These are phyloP conservation scores for Pythium apleroticum DNA, from an alignment of 352 stramenopile genomes.

Conservation along the genomic window DNA sequence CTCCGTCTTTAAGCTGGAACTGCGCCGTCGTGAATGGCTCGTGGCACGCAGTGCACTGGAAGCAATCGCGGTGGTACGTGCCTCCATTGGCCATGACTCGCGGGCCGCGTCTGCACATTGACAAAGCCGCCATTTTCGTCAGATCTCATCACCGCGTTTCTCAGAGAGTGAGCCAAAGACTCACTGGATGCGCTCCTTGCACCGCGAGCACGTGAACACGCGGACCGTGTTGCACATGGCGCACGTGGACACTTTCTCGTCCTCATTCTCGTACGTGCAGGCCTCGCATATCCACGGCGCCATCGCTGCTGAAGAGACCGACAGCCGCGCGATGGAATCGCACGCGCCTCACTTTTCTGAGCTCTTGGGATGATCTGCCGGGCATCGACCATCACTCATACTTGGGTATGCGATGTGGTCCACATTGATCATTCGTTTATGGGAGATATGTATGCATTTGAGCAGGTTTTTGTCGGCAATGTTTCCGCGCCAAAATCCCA, in stretches of 20 bases:
- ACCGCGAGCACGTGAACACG: conserved; percentile 40
- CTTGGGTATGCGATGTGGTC: conserved; percentile 1
- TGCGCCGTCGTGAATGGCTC: conserved; percentile 27
- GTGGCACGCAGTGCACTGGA: conserved; percentile 45
- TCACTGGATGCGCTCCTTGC: conserved; percentile 24
- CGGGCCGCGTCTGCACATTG: conserved; percentile 17
- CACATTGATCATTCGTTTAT: too few species aligned
- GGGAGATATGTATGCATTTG: conserved; percentile 9
- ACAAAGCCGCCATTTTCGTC: not conserved
- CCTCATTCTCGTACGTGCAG: conserved; percentile 49
- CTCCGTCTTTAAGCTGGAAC: conserved; percentile 45
- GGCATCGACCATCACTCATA: conserved; percentile 4
- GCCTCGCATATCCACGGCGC: conserved; percentile 38
- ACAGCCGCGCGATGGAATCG: not conserved
- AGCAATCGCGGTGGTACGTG: conserved; percentile 41
- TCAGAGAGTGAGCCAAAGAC: not conserved
- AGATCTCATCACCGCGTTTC: not conserved
- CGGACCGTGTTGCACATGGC: conserved; percentile 43
- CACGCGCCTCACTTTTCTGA: not conserved
- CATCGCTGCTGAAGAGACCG: not conserved
- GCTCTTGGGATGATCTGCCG: not conserved
- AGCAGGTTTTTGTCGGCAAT: not conserved
- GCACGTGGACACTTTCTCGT: conserved; percentile 36
- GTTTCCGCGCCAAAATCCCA: conserved; percentile 10
- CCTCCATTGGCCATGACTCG: conserved; percentile 28